Evolutionary conservation across 2,329 filamentous ascomycete species (phyloP).

Genomic region (Colletotrichum tamarilloi): DNA sequence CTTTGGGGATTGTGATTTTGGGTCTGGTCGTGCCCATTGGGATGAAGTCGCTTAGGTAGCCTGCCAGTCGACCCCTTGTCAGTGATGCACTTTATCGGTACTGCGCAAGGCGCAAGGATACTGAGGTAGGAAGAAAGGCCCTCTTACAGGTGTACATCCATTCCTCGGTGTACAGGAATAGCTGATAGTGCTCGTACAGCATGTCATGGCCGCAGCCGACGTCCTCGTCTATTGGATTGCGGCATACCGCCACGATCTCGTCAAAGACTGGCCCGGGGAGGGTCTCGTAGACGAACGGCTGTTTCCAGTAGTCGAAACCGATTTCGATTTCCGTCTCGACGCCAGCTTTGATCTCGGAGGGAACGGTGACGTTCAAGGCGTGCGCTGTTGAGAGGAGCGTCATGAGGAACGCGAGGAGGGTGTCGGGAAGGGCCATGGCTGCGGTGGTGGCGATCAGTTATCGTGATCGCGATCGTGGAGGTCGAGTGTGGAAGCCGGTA

Average conservation of each 20-base stretch:
- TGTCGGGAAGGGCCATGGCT: background rate
- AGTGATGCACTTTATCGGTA: background rate
- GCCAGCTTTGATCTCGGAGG: background rate
- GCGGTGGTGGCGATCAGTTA: background rate
- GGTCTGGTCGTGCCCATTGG: slow-evolving; percentile 8
- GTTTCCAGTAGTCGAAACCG: slow-evolving; percentile 21
- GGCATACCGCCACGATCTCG: slow-evolving; percentile 9
- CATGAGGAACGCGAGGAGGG: background rate
- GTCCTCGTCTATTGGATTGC: slow-evolving; percentile 5
- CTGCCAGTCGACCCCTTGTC: background rate
- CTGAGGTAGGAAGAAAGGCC: no score
- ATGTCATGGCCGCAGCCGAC: slow-evolving; percentile 9
- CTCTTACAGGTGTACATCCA: slow-evolving; percentile 10
- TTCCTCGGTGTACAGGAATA: slow-evolving; percentile 4
- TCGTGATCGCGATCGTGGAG: background rate
- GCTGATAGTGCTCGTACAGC: slow-evolving; percentile 22
- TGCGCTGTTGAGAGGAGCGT: background rate
- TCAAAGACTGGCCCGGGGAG: background rate
- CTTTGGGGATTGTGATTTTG: slow-evolving; percentile 5
- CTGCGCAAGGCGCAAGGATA: background rate
- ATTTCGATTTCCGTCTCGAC: slow-evolving; percentile 22
- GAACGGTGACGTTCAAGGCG: slow-evolving; percentile 13
- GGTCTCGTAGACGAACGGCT: slow-evolving; percentile 22
- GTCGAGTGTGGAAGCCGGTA: no score
- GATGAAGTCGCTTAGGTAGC: slow-evolving; percentile 7